phyloP scores from a whole-genome alignment of 192 early-diverging fungal genomes.

The Podila minutissima region DNA sequence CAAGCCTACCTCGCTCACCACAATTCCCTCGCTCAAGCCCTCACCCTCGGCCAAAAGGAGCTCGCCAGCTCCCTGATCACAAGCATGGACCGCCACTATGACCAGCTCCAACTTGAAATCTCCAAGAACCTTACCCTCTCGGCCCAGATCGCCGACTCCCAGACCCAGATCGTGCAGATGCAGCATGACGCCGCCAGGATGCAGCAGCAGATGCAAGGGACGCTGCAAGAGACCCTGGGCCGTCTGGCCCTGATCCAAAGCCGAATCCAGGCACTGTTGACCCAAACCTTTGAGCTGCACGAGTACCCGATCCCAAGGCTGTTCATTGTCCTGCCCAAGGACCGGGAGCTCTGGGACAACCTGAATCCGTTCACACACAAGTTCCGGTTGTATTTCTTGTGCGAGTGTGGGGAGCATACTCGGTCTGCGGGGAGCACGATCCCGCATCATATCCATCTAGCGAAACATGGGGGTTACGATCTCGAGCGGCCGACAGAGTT shows the following conservation, averaged over 20 bases:
- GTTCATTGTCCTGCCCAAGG: neutral
- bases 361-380: neutral
- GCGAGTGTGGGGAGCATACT: conserved; percentile 18
- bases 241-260: conserved; percentile 8
- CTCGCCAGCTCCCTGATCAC: no score
- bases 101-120: no score
- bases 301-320: conserved; percentile 4
- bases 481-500: conserved; percentile 20
- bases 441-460: conserved; percentile 17
- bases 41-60: no score
- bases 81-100: no score
- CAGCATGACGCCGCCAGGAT: no score
- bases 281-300: conserved; percentile 21
- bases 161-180: no score
- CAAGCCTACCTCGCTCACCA: no score
- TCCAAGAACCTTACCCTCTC: no score
- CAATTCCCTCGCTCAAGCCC: no score
- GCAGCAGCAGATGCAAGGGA: conserved; percentile 5
- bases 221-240: neutral
- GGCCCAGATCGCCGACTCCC: no score
- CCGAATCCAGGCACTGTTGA: conserved; percentile 20
- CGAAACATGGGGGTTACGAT: conserved; percentile 29
- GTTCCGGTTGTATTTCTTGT: conserved; percentile 2
- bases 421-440: neutral
- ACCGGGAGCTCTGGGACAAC: neutral